Conservation (phyloP, 2,329 filamentous ascomycete species). For the Paraphaeosphaeria sporulosa region DNA sequence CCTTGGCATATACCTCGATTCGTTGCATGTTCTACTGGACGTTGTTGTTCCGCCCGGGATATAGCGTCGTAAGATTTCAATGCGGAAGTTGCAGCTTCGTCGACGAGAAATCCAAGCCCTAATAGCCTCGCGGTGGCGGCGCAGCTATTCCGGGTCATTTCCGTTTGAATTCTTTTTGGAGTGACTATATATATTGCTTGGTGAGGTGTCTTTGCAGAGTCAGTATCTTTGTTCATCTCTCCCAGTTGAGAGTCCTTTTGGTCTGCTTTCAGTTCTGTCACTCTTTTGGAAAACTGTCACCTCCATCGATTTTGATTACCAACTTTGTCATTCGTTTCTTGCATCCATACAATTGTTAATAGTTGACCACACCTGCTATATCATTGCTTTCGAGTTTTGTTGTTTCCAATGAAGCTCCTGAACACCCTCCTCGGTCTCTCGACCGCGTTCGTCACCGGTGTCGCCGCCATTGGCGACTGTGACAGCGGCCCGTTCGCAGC, state of each 20-base stretch:
- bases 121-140: not conserved
- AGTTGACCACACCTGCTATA: not conserved
- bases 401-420: conserved; percentile 5
- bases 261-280: not conserved
- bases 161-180: not conserved
- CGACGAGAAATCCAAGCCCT: not conserved
- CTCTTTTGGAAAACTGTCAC: not conserved
- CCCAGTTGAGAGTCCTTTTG: not conserved
- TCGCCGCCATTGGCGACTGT: conserved; percentile 11
- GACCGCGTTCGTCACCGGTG: not conserved
- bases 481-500: conserved; percentile 7
- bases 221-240: not conserved
- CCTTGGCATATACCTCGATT: not conserved
- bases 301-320: not conserved
- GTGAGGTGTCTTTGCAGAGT: not conserved
- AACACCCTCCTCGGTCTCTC: not conserved
- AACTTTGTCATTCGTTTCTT: not conserved
- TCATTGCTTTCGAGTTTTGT: not conserved
- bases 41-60: not conserved
- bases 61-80: not conserved
- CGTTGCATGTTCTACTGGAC: not conserved
- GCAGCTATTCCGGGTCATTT: not conserved
- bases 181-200: not conserved
- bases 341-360: not conserved
- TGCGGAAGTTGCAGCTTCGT: not conserved